Evolutionary conservation across 2,329 filamentous ascomycete genomes (phyloP).

Genomic region (Pseudovirgaria hyperparasitica): DNA sequence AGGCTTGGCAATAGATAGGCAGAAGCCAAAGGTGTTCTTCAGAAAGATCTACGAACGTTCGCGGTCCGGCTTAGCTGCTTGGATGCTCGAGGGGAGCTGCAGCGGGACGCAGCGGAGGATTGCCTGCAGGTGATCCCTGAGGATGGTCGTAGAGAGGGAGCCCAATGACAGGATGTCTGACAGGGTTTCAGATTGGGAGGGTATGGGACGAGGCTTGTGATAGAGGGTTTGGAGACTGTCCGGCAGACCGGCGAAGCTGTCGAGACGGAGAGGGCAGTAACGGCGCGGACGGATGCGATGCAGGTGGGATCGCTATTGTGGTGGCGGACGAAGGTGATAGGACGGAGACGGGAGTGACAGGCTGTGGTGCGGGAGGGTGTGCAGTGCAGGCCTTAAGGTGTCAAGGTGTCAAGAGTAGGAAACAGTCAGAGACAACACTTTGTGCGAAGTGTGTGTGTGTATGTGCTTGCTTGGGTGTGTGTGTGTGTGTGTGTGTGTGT

Average conservation of each 20-base stretch:
- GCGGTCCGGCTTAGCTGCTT: no score
- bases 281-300: conserved; percentile 8
- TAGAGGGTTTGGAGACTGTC: conserved; percentile 9
- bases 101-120: conserved; percentile 29
- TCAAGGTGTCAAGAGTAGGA: no score
- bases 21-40: no score
- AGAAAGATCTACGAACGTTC: not conserved
- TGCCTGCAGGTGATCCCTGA: conserved; percentile 40
- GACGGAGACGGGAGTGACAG: conserved; percentile 16
- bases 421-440: no score
- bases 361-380: conserved; percentile 8
- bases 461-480: no score
- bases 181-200: conserved; percentile 19
- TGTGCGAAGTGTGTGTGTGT: no score
- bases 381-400: no score
- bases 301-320: conserved; percentile 6
- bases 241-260: conserved; percentile 3
- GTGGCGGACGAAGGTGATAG: conserved; percentile 1
- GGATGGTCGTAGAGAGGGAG: conserved; percentile 10
- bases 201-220: conserved; percentile 25
- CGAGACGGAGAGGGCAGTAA: conserved; percentile 6
- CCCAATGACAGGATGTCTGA: conserved; percentile 24
- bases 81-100: conserved; percentile 5
- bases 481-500: no score
- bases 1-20: no score